Percentiles rank a stretch among this genome's conserved stretches.
phyloP scores from a whole-genome alignment of 2,329 filamentous ascomycete species.

The Neopestalotiopsis sp. region DNA sequence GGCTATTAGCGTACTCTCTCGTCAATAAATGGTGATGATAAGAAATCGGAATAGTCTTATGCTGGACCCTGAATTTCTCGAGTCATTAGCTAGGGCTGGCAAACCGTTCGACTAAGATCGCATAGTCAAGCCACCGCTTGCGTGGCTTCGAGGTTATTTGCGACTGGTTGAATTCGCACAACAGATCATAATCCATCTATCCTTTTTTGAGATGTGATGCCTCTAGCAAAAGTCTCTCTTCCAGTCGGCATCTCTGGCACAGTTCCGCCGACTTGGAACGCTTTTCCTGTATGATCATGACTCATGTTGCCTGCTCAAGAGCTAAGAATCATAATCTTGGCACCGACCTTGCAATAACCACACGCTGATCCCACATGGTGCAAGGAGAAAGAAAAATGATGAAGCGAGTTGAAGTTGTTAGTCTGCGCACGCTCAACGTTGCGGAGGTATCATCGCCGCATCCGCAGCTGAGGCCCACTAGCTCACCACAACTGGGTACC shows the following conservation, averaged over 20 bases:
- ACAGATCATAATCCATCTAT: neutral
- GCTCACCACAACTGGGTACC: conserved; percentile 1
- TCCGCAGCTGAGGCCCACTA: neutral
- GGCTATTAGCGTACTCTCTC: neutral
- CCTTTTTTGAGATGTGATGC: neutral
- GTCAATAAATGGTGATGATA: neutral
- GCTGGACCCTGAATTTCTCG: neutral
- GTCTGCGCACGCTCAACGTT: neutral
- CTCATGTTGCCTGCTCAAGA: neutral
- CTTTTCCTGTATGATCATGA: neutral
- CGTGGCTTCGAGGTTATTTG: neutral
- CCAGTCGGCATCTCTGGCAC: neutral
- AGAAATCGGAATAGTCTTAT: neutral
- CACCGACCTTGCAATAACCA: neutral
- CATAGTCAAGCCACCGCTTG: neutral
- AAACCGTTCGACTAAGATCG: neutral
- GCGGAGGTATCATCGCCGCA: neutral
- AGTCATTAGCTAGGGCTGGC: neutral
- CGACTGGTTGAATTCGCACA: neutral
- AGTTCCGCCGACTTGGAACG: neutral
- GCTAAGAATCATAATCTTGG: neutral
- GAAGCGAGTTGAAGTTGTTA: neutral
- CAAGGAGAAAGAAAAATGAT: neutral
- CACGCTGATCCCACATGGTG: neutral
- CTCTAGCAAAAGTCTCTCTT: neutral